These are phyloP conservation scores for Penicillium canescens DNA, from an alignment of 495 filamentous ascomycete species.

Conservation along the genomic window DNA sequence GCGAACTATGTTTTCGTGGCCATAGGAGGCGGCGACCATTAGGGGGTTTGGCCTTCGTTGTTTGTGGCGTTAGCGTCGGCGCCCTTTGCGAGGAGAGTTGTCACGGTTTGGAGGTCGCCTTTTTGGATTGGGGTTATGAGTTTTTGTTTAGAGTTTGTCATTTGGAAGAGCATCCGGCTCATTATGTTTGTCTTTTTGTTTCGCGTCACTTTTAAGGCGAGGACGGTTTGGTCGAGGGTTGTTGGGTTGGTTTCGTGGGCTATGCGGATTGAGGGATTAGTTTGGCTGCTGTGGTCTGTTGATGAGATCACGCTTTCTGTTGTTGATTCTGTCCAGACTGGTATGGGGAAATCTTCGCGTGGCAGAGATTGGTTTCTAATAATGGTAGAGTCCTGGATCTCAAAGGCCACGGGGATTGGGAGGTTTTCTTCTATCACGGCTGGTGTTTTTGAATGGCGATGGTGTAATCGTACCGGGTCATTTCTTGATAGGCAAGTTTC, in stretches of 20 bases:
- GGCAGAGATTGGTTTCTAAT: not conserved
- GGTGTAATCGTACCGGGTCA: not conserved
- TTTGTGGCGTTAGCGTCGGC: constrained; percentile 39
- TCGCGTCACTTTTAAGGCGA: not conserved
- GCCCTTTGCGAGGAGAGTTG: constrained; percentile 28
- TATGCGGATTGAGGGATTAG: not conserved
- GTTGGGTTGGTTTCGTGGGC: not conserved
- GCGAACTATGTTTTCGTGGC: constrained; percentile 20
- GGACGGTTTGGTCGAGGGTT: not conserved
- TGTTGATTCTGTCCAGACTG: not conserved
- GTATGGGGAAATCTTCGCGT: not conserved
- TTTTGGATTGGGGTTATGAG: constrained; percentile 13
- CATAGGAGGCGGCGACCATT: constrained; percentile 30
- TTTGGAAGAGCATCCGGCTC: constrained; percentile 13
- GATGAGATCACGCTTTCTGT: no score
- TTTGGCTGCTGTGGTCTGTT: not conserved
- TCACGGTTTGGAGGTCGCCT: constrained; percentile 1
- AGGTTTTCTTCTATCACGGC: constrained; percentile 1
- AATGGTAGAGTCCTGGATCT: not conserved
- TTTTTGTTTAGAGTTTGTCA: constrained; percentile 9
- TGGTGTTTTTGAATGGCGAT: constrained; percentile 1
- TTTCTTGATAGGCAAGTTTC: not conserved
- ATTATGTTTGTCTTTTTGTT: constrained; percentile 14
- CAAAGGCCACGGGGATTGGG: constrained; percentile 5
- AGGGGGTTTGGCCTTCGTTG: constrained; percentile 33